These are phyloP conservation scores for Pseudonitzschia multiseries DNA, from an alignment of 108 stramenopile genomes.

Conservation along the genomic window DNA sequence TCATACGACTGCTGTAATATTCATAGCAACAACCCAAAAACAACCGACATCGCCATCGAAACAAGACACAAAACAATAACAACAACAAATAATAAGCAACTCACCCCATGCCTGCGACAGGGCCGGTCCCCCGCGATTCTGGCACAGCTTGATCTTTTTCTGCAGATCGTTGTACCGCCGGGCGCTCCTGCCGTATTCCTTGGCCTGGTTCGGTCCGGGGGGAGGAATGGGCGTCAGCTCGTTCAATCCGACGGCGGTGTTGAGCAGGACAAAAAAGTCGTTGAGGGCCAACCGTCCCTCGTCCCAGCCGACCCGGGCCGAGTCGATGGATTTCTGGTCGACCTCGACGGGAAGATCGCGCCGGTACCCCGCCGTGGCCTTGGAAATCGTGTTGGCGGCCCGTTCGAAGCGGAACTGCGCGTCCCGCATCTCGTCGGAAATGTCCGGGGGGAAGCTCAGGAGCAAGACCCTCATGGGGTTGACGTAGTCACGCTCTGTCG, in stretches of 20 bases:
- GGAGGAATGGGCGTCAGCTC: slow-evolving; percentile 69
- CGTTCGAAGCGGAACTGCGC: slow-evolving; percentile 78
- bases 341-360: slow-evolving; percentile 80
- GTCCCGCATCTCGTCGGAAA: slow-evolving; percentile 77
- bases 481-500: slow-evolving; percentile 76
- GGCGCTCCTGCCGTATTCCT: slow-evolving; percentile 69
- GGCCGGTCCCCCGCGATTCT: slow-evolving; percentile 66
- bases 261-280: slow-evolving; percentile 65
- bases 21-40: not conserved
- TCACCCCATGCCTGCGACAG: slow-evolving; percentile 67
- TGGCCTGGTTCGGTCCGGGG: slow-evolving; percentile 65
- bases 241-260: slow-evolving; percentile 60
- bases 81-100: not conserved
- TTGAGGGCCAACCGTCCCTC: slow-evolving; percentile 83
- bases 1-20: too few relatives aligned
- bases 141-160: slow-evolving; percentile 85
- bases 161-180: slow-evolving; percentile 70
- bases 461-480: slow-evolving; percentile 82
- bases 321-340: slow-evolving; percentile 40
- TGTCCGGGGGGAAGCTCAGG: slow-evolving; percentile 77
- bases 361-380: slow-evolving; percentile 63
- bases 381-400: slow-evolving; percentile 59
- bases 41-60: not conserved
- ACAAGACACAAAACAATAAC: not conserved
- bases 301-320: slow-evolving; percentile 68